Conservation (phyloP, 2,329 filamentous ascomycete species). For the Epichloe gansuensis region DNA sequence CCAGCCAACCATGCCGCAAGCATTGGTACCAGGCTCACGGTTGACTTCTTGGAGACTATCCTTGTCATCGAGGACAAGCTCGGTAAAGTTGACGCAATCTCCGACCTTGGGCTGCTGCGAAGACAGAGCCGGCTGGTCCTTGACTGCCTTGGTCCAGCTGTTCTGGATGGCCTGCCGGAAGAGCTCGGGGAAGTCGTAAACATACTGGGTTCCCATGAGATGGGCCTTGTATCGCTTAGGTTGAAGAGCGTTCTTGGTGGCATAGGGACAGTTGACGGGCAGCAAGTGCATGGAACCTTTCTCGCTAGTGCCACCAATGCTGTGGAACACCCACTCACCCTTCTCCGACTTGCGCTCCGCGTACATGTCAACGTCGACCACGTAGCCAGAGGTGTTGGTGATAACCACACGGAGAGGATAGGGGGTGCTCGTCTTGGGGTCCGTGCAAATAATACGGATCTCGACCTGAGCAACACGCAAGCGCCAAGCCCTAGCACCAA, state of each 20-base stretch:
- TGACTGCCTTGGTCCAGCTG: conserved; percentile 68
- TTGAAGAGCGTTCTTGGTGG: conserved; percentile 96
- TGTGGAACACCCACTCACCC: conserved; percentile 97
- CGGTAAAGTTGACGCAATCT: conserved; percentile 86
- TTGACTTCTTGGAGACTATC: conserved; percentile 88
- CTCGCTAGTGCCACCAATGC: conserved; percentile 88
- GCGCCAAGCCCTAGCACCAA: conserved; percentile 88
- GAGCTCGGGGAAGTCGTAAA: conserved; percentile 98
- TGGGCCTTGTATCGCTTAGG: conserved; percentile 99
- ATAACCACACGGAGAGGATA: conserved; percentile 93
- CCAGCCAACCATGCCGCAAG: conserved; percentile 97
- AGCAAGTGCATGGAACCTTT: conserved; percentile 91
- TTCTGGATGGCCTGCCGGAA: conserved; percentile 98
- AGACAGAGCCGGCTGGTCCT: conserved; percentile 58
- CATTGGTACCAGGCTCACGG: conserved; percentile 89
- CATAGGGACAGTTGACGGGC: conserved; percentile 81
- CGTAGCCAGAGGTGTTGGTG: conserved; percentile 95
- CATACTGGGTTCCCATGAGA: conserved; percentile 97
- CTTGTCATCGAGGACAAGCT: conserved; percentile 87
- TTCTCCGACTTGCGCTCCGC: conserved; percentile 96
- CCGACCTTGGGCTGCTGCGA: conserved; percentile 74
- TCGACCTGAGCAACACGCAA: conserved; percentile 94
- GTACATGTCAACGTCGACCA: conserved; percentile 95
- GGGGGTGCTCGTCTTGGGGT: conserved; percentile 68
- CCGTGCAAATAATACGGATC: conserved; percentile 96